Evolutionary conservation across 805 yeast species (phyloP), one percentile per base, ranked within the genome.

Genomic region (Barnettozyma sucrosica): DNA sequence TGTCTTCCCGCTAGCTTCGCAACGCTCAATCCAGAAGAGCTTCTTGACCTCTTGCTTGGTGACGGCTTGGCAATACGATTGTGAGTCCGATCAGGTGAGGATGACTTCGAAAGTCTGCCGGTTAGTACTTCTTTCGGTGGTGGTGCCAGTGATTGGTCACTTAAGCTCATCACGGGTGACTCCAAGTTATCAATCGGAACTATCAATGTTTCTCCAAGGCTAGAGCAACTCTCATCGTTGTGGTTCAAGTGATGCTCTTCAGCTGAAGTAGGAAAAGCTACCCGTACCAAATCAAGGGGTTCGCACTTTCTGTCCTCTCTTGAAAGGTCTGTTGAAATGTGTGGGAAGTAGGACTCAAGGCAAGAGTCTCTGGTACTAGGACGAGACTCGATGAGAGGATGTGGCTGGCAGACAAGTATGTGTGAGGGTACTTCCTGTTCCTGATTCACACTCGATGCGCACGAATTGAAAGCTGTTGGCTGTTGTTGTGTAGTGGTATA

Each of bases 1-100:
- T 28, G n/a, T 13, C 7, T 28, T n/a, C n/a, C 5, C 4, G 3
- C 32, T 21, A 20, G 19, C 28, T 26, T 49, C 13, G 32, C 9
- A 9, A 41, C 14, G 20, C 21, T 20, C 28, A 41, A 36, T 4
- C 13, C 16, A 13, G 45, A 24, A 7, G 25, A 9, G 40, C 25
- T 14, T 9, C 25, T 13, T 7, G 26, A 14, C 24, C 18, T 7
- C 40, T 8, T 19, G 7, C 44, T 51, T 11, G 55, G 53, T 4
- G 55, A 50, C 6, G 51, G 53, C 34, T 50, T 50, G 6, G 43
- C n/a, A 4, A 37, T 20, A 10, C 37, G 19, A 23, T 36, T 11
- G n/a, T n/a, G n/a, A 16, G 9, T 16, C 8, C 21, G 21, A 34
- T 19, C 37, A 8, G 37, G 19, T 34, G 19, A 9, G 21, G 7